Evolutionary conservation across 108 stramenopile genomes (phyloP).

Genomic region (Nannochloropsis salina): DNA sequence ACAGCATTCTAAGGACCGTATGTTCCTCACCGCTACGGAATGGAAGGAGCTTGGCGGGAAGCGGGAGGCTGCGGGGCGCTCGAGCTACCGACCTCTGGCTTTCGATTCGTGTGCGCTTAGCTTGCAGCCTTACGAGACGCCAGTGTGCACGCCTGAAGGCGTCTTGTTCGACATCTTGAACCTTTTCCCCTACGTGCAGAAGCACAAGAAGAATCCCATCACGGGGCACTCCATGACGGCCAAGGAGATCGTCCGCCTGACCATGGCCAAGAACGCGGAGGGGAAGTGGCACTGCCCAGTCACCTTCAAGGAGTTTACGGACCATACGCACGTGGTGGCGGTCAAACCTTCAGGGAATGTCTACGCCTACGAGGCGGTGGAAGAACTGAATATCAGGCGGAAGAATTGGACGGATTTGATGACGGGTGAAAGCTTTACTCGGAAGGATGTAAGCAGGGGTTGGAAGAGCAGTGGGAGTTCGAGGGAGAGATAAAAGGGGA

Average conservation of each 20-base stretch:
- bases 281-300: slow-evolving; percentile 93
- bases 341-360: slow-evolving; percentile 62
- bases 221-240: slow-evolving; percentile 56
- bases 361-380: slow-evolving; percentile 52
- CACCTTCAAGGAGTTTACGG: slow-evolving; percentile 77
- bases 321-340: slow-evolving; percentile 81
- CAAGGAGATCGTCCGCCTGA: slow-evolving; percentile 67
- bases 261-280: slow-evolving; percentile 75
- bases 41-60: slow-evolving; percentile 41
- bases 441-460: slow-evolving; percentile 9
- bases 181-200: slow-evolving; percentile 72
- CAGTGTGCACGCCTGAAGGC: slow-evolving; percentile 66
- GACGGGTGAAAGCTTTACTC: slow-evolving; percentile 43
- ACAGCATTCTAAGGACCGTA: slow-evolving; percentile 53
- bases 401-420: slow-evolving; percentile 56
- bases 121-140: slow-evolving; percentile 66
- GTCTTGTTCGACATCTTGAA: slow-evolving; percentile 81
- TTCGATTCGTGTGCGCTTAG: slow-evolving; percentile 94
- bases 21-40: slow-evolving; percentile 57
- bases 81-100: slow-evolving; percentile 57
- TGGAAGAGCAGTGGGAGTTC: too few species aligned
- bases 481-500: neutral
- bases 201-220: slow-evolving; percentile 74
- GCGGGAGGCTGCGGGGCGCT: neutral
- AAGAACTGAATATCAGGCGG: slow-evolving; percentile 55